Base-by-base conservation (phyloP, 2,329 filamentous ascomycete genomes). In the Triangularia verruculosa region DNA sequence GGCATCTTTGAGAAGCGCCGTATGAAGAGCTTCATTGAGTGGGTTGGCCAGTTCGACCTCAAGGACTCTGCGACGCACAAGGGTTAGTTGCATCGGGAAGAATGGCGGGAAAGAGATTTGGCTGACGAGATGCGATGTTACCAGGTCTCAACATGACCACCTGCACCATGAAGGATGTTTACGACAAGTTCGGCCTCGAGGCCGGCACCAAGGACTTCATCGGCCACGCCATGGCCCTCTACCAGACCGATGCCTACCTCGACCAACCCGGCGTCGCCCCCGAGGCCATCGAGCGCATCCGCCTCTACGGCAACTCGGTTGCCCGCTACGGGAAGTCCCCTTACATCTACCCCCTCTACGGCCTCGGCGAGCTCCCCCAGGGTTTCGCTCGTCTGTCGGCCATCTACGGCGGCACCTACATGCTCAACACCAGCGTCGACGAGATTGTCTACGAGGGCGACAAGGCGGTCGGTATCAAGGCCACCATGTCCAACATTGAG, bases 331-430 rank as follows among this genome's bases (percentile, higher is more conserved):
- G 95, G 79, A 98, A 97, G 81, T 98, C 93, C 12, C 96, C 95
- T 54, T 99, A 98, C 83, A 98, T 99, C 82, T 99, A 99, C 84
- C 96, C 95, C 57, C 88, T 98, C 30, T 99, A 99, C 81, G 95
- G 95, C 67, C 88, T 99, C 57, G 95, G 91, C 76, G 95, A 99
- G 82, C 89, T 99, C 62, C 96, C 95, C 34, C 95, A 99, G 80
- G 94, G 94, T 65, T 99, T 99, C 74, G 95, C 95, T 68, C 93
- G 95, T 78, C 86, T 99, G 61, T 97, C 93, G 47, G 95, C 95
- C 77, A 98, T 99, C 79, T 98, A 99, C 76, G 95, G 95, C 69
- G 95, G 95, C 71, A 99, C 95, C 58, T 99, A 99, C 82, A 99
- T 99, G 93, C 89, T 99, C 74, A 98, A 98, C 84, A 96, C 95